Evolutionary conservation across 2,329 filamentous ascomycete genomes (phyloP), one percentile per base, ranked within the genome.

Genomic region (Graphilbum sp.): DNA sequence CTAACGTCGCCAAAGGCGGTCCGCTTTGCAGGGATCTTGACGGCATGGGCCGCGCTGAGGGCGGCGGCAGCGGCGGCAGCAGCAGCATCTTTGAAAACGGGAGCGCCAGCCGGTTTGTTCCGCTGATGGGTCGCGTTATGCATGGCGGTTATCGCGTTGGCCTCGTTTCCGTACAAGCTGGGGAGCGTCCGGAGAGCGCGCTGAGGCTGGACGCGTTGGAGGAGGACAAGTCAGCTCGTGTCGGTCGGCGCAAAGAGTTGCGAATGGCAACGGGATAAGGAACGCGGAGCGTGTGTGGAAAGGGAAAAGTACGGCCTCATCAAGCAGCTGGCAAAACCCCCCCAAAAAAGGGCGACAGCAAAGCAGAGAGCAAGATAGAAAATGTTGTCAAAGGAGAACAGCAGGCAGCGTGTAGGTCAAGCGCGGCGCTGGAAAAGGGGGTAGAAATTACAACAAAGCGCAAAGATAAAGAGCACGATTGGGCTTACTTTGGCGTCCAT

Each of bases 1-100:
- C 81, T 90, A 44, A 90, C 70, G 54, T 93, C 86, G 36, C 73
- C 81, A 57, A 92, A 86, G 12, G 75, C 83, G 44, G 77, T 75
- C 47, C 86, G 76, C 62, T 87, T 90, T 39, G 76, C 66, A 41
- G 72, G 66, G 38, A 67, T 67, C 56, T 78, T 83, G 46, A 77
- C 58, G 30, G 63, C 66, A 44, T 67, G 62, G 43, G 67, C 20
- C 37, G 32, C 13, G 27, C 11, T 29, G 27, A 5, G 15, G 6
- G 13, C 13, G 27, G 27, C 7, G 13, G 27, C 27, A 5, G 27
- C 27, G 13, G 27, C 45, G 27, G 27, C 7, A n/a, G 27, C 27
- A 5, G 27, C 27, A 29, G 27, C 45, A 42, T 71, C 51, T 47
- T 64, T 64, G 34, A 46, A 47, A 52, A 63, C 49, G 60, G 82